These are phyloP conservation scores for Microthyrium microscopicum DNA, from an alignment of 2,329 filamentous ascomycete species.

Conservation along the genomic window DNA sequence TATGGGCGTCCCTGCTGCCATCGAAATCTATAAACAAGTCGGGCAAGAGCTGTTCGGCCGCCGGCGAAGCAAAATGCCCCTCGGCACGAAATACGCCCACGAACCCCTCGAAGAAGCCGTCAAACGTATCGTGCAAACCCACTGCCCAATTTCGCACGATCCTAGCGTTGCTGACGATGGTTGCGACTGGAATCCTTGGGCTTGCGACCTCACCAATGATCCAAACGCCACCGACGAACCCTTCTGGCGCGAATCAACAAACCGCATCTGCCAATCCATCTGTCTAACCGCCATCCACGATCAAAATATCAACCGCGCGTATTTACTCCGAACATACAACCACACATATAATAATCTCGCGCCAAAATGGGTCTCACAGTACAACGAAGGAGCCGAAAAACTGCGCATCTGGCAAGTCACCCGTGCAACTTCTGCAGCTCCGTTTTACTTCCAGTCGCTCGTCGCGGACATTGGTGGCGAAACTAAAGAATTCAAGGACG, in stretches of 20 bases:
- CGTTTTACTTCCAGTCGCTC: slow-evolving; percentile 35
- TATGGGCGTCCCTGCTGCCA: slow-evolving; percentile 31
- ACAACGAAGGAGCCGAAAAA: slow-evolving; percentile 30
- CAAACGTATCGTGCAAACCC: slow-evolving; percentile 25
- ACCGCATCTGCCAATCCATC: slow-evolving; percentile 16
- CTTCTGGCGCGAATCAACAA: slow-evolving; percentile 1
- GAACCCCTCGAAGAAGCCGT: slow-evolving; percentile 32
- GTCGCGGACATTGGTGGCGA: slow-evolving; percentile 25
- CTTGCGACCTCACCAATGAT: slow-evolving; percentile 10
- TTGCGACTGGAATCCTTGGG: slow-evolving; percentile 29
- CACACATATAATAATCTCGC: slow-evolving; percentile 26
- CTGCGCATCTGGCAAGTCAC: slow-evolving; percentile 35
- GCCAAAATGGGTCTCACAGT: slow-evolving; percentile 28
- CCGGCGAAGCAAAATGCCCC: slow-evolving; percentile 25
- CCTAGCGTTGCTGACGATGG: slow-evolving; percentile 21
- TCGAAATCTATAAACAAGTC: slow-evolving; percentile 30
- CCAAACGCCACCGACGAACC: slow-evolving; percentile 1
- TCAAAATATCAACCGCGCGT: slow-evolving; percentile 28
- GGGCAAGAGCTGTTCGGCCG: slow-evolving; percentile 32
- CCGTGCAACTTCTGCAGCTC: slow-evolving; percentile 34
- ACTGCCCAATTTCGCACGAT: slow-evolving; percentile 29
- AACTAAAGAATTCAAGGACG: slow-evolving; percentile 29
- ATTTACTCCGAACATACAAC: slow-evolving; percentile 31
- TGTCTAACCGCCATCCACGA: slow-evolving; percentile 33
- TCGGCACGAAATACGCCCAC: slow-evolving; percentile 33